phyloP scores from a whole-genome alignment of 768 basidiomycete genomes.

The Leccinellum albellum region DNA sequence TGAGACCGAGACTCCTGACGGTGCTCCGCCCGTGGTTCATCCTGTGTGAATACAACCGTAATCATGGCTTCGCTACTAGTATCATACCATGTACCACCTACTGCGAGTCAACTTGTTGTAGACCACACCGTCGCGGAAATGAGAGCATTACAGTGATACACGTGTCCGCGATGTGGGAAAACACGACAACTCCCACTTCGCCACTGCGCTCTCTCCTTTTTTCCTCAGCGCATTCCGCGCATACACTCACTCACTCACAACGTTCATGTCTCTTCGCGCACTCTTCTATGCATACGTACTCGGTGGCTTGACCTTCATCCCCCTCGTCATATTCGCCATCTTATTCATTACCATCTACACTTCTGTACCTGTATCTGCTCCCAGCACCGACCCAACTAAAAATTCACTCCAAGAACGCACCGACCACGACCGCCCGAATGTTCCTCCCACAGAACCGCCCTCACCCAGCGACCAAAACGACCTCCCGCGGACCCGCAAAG shows the following conservation, averaged over 20 bases:
- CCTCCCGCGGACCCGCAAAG: conserved; percentile 62
- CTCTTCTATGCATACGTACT: conserved; percentile 82
- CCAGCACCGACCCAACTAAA: conserved; percentile 37
- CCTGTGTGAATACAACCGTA: too few relatives aligned
- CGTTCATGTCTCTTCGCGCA: conserved; percentile 56
- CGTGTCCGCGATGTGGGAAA: conserved; percentile 18
- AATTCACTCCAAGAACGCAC: conserved; percentile 6
- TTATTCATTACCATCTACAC: conserved; percentile 73
- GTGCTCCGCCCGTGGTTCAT: too few relatives aligned
- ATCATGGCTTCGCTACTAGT: too few relatives aligned
- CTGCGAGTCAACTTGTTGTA: conserved; percentile 5
- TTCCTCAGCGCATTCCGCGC: background rate
- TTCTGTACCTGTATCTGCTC: conserved; percentile 72
- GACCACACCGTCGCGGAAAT: conserved; percentile 12
- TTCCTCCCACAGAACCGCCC: conserved; percentile 19
- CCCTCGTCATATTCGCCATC: conserved; percentile 58
- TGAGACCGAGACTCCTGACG: too few relatives aligned
- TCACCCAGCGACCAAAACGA: conserved; percentile 45
- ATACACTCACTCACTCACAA: background rate
- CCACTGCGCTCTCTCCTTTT: background rate
- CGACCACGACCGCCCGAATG: conserved; percentile 27
- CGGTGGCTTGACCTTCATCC: conserved; percentile 88
- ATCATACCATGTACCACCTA: background rate
- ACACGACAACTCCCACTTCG: background rate
- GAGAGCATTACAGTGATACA: conserved; percentile 1